These are phyloP conservation scores for Claviceps sp. DNA, from an alignment of 2,329 filamentous ascomycete genomes.

Conservation along the genomic window DNA sequence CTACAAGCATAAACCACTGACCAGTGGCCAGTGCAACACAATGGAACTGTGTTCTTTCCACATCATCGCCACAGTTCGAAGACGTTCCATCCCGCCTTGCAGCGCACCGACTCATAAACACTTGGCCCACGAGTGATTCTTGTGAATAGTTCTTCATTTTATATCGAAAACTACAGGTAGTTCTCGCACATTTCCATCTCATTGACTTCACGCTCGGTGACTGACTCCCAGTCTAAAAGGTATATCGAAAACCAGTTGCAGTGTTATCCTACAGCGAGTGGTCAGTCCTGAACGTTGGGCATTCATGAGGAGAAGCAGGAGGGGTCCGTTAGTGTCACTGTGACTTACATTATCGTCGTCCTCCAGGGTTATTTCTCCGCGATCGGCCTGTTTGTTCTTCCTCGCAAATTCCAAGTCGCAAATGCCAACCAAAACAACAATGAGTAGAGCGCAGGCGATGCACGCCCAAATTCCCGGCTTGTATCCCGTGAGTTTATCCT, in stretches of 20 bases:
- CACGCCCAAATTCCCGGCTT: constrained; percentile 41
- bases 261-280: not conserved
- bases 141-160: not conserved
- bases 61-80: too few relatives aligned
- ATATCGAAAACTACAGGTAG: not conserved
- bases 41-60: too few relatives aligned
- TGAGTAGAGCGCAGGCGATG: constrained; percentile 35
- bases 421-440: constrained; percentile 29
- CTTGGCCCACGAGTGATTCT: too few relatives aligned
- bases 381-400: constrained; percentile 37
- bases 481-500: constrained; percentile 39
- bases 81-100: too few relatives aligned
- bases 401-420: constrained; percentile 27
- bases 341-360: constrained; percentile 27
- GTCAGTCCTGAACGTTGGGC: not conserved
- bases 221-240: not conserved
- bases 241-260: constrained; percentile 4
- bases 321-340: constrained; percentile 2
- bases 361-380: constrained; percentile 39
- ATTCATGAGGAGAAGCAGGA: not conserved
- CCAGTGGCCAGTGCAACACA: too few relatives aligned
- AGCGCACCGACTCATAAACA: too few relatives aligned
- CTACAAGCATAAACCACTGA: too few relatives aligned
- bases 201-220: not conserved
- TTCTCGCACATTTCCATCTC: not conserved